Evolutionary conservation across 495 filamentous ascomycete species (phyloP).

Genomic region (Lophium mytilinum): DNA sequence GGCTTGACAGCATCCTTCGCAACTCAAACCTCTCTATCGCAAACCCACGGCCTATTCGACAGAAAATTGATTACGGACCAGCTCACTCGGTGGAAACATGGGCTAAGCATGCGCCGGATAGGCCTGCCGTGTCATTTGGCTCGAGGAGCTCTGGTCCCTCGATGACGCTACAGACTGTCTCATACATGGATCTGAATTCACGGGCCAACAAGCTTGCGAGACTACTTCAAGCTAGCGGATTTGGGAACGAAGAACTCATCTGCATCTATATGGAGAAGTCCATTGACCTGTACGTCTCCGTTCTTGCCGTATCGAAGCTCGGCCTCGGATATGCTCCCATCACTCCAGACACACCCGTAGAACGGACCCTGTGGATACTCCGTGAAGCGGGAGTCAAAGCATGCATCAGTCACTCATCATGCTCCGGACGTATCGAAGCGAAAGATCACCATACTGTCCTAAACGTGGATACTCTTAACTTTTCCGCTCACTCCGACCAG

Average conservation of each 20-base stretch:
- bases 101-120: conserved; percentile 40
- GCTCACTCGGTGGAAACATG: conserved; percentile 46
- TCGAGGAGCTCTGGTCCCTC: conserved; percentile 31
- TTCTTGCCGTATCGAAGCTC: conserved; percentile 62
- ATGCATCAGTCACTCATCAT: conserved; percentile 35
- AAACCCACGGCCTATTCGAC: conserved; percentile 35
- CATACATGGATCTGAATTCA: conserved; percentile 55
- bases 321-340: conserved; percentile 70
- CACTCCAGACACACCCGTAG: conserved; percentile 51
- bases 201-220: conserved; percentile 58
- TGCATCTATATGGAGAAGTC: conserved; percentile 67
- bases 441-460: conserved; percentile 23
- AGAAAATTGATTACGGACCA: conserved; percentile 27
- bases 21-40: conserved; percentile 46
- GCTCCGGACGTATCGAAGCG: not conserved
- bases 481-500: conserved; percentile 9
- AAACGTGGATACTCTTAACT: conserved; percentile 12
- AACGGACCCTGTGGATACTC: conserved; percentile 49
- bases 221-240: conserved; percentile 41
- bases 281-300: conserved; percentile 55
- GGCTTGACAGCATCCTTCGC: conserved; percentile 34
- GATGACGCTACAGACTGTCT: conserved; percentile 37
- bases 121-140: conserved; percentile 54
- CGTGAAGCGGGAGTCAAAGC: conserved; percentile 40
- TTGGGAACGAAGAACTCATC: conserved; percentile 46